Percentiles rank a stretch among this genome's conserved stretches.
Evolutionary conservation across 1,139 yeast genomes (phyloP).

Genomic region (Geotrichum bryndzae): DNA sequence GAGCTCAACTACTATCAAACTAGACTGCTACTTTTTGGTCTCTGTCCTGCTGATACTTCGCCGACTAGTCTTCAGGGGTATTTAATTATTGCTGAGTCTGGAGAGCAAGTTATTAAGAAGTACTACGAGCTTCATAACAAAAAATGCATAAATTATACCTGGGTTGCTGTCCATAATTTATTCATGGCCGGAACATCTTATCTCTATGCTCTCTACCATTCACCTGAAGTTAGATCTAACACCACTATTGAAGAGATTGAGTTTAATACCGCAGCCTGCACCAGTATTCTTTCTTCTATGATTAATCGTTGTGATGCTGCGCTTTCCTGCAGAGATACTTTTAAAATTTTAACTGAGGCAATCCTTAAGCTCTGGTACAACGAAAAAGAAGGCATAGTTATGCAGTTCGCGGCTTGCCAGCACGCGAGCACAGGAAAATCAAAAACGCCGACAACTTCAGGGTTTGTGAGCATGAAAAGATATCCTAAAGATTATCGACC

Average conservation of each 20-base stretch:
- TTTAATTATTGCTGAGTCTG: slow-evolving; percentile 53
- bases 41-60: slow-evolving; percentile 61
- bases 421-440: slow-evolving; percentile 6
- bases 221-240: slow-evolving; percentile 46
- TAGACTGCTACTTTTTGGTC: slow-evolving; percentile 62
- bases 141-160: slow-evolving; percentile 70
- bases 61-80: slow-evolving; percentile 50
- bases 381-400: slow-evolving; percentile 23
- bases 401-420: slow-evolving; percentile 11
- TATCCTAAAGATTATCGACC: too few species aligned
- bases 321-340: slow-evolving; percentile 59
- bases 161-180: slow-evolving; percentile 88
- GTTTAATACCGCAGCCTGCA: slow-evolving; percentile 50
- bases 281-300: slow-evolving; percentile 55
- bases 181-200: slow-evolving; percentile 88
- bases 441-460: too few species aligned
- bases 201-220: slow-evolving; percentile 67
- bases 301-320: slow-evolving; percentile 78
- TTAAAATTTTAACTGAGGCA: slow-evolving; percentile 66
- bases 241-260: slow-evolving; percentile 51
- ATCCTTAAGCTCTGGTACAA: slow-evolving; percentile 57
- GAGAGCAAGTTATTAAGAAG: slow-evolving; percentile 58
- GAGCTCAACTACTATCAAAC: slow-evolving; percentile 74
- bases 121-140: slow-evolving; percentile 53
- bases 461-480: too few species aligned